Evolutionary conservation across 164 flowering plant species (phyloP), one percentile per base, ranked within the genome.

Genomic region (Litsea cubeba): DNA sequence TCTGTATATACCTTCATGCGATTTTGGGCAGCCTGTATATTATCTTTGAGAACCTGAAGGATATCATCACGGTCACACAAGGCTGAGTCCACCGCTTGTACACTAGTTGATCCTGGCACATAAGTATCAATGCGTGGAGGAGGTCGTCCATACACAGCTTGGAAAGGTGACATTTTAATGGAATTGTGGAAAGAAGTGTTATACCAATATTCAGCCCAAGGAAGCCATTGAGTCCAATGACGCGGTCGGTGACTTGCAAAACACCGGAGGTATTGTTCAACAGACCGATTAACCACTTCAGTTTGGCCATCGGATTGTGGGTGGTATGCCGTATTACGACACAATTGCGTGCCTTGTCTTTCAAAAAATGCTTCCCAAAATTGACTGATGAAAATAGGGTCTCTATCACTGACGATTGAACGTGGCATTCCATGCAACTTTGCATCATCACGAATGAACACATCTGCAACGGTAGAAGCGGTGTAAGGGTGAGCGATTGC

Each of bases 151-250:
- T 72, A 72, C 17, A 72, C 54, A 1, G 32, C 69, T 40, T 72
- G 54, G 35, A 35, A 62, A 10, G 75, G 68, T n/a, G 75, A 62
- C 58, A 63, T 72, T 50, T 72, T 32, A 26, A 58, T 30, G 69
- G 75, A 72, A 17, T 30, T 20, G 23, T 72, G 65, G 23, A n/a
- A 32, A 22, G 65, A 57, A 4, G 65, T 71, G 66, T 60, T 68
- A 26, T 68, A 68, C 72, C 51, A 26, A n/a, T 7, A 70, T 40
- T 70, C 1, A 1, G 68, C 77, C 77, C 67, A 75, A 17, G 73
- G 40, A 68, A 74, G 14, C 72, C 72, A 68, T 12, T 57, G 14
- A n/a, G 22, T 5, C 76, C 72, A 75, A 15, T 75, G 24, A 23
- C 30, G 23, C 3, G 77, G 77, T 35, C 46, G 67, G 11, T 40